Evolutionary conservation across 768 basidiomycete species (phyloP), one percentile per base, ranked within the genome.

Genomic region (Tylopilus subfusipes): DNA sequence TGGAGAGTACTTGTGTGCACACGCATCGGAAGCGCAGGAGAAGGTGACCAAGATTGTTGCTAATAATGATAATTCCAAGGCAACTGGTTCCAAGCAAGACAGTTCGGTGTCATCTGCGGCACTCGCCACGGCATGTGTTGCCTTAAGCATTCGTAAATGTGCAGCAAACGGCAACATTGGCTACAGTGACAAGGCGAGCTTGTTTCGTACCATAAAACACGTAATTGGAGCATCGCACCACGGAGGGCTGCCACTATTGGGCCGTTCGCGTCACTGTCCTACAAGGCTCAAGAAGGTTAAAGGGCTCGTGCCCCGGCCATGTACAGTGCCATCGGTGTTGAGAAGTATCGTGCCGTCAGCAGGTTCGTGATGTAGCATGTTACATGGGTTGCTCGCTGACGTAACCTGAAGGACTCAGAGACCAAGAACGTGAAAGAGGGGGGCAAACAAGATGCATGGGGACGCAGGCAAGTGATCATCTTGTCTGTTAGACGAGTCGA

Each of bases 81-180:
- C 44, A 10, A 42, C 24, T 52, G 9, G 49, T 36, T 33, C 58
- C 3, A 55, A 56, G 31, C 36, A 56, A 27, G 56, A 22, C 9
- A 39, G 48, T 42, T 64, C n/a, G n/a, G n/a, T 55, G 5, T 36
- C 58, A 8, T 61, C 64, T 30, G 25, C 48, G 13, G 10, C 53
- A 30, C 43, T 67, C 4, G 56, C 58, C 4, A 7, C 51, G 11
- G 64, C 55, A 0, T 47, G 36, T 5, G n/a, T 64, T 21, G 56
- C 56, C 59, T 36, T 49, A 53, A 27, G 50, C 46, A 7, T 24
- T 4, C 38, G 16, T 53, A n/a, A 34, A 33, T 8, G 30, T 14
- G 21, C 19, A 48, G 19, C 39, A 55, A 33, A 19, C 52, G 5
- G 22, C 2, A 10, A 31, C 40, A 19, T 16, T 36, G n/a, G n/a